These are phyloP conservation scores for Suhomyces coccinellae DNA, from an alignment of 1,139 yeast genomes.

Conservation along the genomic window DNA sequence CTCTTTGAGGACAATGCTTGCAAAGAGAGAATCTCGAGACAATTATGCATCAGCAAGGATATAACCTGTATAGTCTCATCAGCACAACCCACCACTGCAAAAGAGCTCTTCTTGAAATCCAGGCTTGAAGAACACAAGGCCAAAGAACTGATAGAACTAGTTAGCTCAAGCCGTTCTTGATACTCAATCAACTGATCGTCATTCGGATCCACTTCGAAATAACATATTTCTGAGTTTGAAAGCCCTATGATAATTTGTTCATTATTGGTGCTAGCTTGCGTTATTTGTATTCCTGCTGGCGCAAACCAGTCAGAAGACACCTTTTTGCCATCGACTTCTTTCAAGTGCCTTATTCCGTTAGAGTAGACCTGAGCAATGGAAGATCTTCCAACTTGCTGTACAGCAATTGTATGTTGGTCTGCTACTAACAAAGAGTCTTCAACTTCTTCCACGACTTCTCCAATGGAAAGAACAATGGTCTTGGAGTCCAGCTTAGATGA, in stretches of 20 bases:
- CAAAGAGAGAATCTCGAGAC: constrained; percentile 61
- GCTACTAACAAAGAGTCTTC: constrained; percentile 60
- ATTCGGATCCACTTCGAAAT: constrained; percentile 72
- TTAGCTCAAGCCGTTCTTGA: constrained; percentile 59
- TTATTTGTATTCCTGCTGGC: constrained; percentile 72
- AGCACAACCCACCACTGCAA: constrained; percentile 67
- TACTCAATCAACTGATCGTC: constrained; percentile 70
- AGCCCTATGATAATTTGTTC: constrained; percentile 71
- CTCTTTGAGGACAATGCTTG: constrained; percentile 70
- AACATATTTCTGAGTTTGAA: constrained; percentile 72
- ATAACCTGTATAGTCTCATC: constrained; percentile 72
- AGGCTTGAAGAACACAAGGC: constrained; percentile 48
- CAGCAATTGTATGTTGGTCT: constrained; percentile 63
- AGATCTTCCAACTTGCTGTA: constrained; percentile 64
- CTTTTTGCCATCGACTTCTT: constrained; percentile 21
- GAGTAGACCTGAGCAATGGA: constrained; percentile 74
- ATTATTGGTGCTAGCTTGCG: constrained; percentile 60
- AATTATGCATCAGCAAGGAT: constrained; percentile 62
- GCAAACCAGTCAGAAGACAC: constrained; percentile 70
- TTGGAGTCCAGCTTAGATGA: constrained; percentile 57
- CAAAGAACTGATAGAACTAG: constrained; percentile 51
- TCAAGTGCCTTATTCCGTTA: constrained; percentile 70
- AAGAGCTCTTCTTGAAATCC: constrained; percentile 52
- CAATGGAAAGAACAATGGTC: constrained; percentile 74
- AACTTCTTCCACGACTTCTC: constrained; percentile 79